A percentile compares a stretch with the other conserved stretches of the same genome.
Evolutionary conservation across 148 eudicot genomes (phyloP).

Genomic region (Linanthus parryae): DNA sequence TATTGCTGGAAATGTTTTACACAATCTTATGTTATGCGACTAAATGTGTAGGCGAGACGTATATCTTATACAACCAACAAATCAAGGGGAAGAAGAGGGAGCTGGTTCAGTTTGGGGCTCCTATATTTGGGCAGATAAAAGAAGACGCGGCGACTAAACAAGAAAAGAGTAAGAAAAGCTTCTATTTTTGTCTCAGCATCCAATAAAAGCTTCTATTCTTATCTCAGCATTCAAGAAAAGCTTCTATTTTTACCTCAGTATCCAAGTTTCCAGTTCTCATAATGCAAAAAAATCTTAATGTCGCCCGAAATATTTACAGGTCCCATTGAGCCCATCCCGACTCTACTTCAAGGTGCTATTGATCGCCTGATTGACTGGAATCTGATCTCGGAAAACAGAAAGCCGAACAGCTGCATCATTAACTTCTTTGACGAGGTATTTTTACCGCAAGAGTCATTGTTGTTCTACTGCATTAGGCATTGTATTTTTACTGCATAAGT

Average conservation of each 20-base stretch:
- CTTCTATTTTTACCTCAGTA: too few relatives aligned
- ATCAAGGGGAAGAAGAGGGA: conserved; percentile 77
- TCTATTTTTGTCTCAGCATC: too few relatives aligned
- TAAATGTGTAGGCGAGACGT: conserved; percentile 63
- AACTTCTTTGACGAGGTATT: conserved; percentile 92
- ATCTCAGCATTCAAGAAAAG: too few relatives aligned
- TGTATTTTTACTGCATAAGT: too few relatives aligned
- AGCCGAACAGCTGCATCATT: conserved; percentile 82
- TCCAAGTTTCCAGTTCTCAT: not conserved
- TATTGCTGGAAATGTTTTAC: too few relatives aligned
- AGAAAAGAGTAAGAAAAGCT: conserved; percentile 41
- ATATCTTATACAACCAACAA: conserved; percentile 70
- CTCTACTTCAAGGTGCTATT: conserved; percentile 63
- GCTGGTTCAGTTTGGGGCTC: conserved; percentile 84
- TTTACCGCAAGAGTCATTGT: too few relatives aligned
- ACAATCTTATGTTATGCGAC: not conserved
- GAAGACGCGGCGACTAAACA: conserved; percentile 38
- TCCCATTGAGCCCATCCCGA: conserved; percentile 73
- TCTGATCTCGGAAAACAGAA: conserved; percentile 64
- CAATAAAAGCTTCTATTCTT: too few relatives aligned
- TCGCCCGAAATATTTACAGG: conserved; percentile 40
- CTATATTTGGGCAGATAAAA: conserved; percentile 64
- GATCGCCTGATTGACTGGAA: conserved; percentile 83
- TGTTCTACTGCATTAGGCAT: too few relatives aligned
- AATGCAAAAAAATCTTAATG: conserved; percentile 1